Conservation (phyloP, 768 basidiomycete species). For the Lentinula sp. region DNA sequence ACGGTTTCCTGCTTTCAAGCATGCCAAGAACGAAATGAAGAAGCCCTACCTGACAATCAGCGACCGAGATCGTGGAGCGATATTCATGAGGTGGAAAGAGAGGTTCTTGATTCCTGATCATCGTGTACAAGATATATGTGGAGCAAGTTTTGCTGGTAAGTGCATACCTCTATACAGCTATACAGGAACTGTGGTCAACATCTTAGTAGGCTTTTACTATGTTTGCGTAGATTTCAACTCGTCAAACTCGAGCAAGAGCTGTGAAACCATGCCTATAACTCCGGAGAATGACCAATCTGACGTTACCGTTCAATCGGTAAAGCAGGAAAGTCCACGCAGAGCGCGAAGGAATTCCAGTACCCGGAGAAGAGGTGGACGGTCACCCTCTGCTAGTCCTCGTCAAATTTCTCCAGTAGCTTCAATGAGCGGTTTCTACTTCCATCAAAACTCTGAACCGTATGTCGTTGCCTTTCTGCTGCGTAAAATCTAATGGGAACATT, state of each 20-base stretch:
- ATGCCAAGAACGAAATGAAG: conserved; percentile 74
- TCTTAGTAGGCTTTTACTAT: conserved; percentile 77
- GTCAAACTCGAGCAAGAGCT: conserved; percentile 28
- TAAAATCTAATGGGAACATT: conserved; percentile 1
- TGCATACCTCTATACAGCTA: conserved; percentile 10
- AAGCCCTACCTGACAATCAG: conserved; percentile 73
- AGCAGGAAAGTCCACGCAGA: conserved; percentile 28
- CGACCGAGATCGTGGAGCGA: conserved; percentile 70
- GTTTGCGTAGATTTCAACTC: conserved; percentile 92
- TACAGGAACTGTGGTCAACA: conserved; percentile 2
- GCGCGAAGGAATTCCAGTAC: conserved; percentile 43
- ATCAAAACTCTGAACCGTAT: conserved; percentile 89
- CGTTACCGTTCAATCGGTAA: conserved; percentile 24
- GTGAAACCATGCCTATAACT: conserved; percentile 28
- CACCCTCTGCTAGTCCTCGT: conserved; percentile 42
- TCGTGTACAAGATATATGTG: conserved; percentile 88
- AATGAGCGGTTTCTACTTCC: conserved; percentile 91
- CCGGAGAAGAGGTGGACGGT: conserved; percentile 32
- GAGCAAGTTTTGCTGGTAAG: conserved; percentile 91
- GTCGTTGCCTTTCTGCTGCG: conserved; percentile 24
- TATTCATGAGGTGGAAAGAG: conserved; percentile 98
- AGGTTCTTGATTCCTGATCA: conserved; percentile 94
- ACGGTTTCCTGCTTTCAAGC: conserved; percentile 85
- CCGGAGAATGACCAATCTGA: conserved; percentile 12
- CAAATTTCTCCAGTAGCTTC: conserved; percentile 52